Conservation (phyloP, 1,139 yeast species). For the Geotrichum bryndzae region DNA sequence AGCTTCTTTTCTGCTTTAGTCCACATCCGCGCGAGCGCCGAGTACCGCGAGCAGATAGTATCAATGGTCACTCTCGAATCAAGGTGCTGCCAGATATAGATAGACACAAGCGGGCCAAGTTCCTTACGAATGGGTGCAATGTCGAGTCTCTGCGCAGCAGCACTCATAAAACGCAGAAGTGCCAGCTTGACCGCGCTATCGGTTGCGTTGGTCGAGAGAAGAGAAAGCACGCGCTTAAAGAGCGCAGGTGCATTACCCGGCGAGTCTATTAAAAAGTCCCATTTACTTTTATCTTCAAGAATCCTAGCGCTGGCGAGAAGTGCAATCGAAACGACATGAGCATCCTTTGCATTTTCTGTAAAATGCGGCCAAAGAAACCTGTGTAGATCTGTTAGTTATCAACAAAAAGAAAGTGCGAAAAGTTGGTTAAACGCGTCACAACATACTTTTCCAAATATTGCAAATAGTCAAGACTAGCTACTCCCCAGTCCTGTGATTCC, state of each 20-base stretch:
- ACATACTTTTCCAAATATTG: conserved; percentile 23
- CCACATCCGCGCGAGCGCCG: conserved; percentile 24
- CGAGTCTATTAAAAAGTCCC: conserved; percentile 20
- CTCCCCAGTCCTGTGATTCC: background rate
- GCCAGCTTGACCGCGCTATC: conserved; percentile 16
- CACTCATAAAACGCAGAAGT: conserved; percentile 28
- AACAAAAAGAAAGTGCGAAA: background rate
- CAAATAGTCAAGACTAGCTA: conserved; percentile 20
- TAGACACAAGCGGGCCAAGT: conserved; percentile 38
- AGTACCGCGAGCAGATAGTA: background rate
- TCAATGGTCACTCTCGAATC: conserved; percentile 15
- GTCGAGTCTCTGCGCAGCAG: conserved; percentile 28
- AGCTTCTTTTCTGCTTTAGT: conserved; percentile 24
- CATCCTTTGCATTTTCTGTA: conserved; percentile 37
- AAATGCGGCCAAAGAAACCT: conserved; percentile 40
- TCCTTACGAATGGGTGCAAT: conserved; percentile 27
- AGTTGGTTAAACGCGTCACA: background rate
- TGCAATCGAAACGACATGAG: conserved; percentile 40
- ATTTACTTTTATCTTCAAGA: background rate
- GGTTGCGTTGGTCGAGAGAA: conserved; percentile 15
- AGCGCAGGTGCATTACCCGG: conserved; percentile 27
- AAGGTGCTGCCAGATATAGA: conserved; percentile 37
- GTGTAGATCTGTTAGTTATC: background rate
- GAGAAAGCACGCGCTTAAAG: conserved; percentile 28
- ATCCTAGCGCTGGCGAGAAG: conserved; percentile 20